Conservation (phyloP, 306 rosid species). For the Macrotyloma uniflorum region DNA sequence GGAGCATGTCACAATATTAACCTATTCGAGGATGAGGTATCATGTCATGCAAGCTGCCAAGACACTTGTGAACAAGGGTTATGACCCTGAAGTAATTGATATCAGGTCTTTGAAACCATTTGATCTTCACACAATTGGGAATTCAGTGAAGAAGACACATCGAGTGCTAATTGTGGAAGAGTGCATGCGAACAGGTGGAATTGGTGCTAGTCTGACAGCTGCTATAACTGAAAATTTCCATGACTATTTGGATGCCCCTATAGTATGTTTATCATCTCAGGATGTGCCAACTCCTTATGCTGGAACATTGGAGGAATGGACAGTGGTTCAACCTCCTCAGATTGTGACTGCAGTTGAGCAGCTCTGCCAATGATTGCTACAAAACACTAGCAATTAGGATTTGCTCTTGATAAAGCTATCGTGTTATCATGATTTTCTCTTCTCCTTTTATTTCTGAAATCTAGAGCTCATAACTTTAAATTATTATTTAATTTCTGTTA, state of each 20-base stretch:
- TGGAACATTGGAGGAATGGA: constrained; percentile 89
- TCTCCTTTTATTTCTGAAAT: constrained; percentile 27
- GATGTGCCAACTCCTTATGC: constrained; percentile 98
- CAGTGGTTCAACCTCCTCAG: constrained; percentile 95
- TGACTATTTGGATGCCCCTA: constrained; percentile 92
- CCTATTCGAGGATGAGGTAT: constrained; percentile 96
- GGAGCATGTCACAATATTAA: constrained; percentile 83
- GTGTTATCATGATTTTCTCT: constrained; percentile 19
- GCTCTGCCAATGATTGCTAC: constrained; percentile 65
- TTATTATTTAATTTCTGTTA: constrained; percentile 16
- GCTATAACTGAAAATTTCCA: constrained; percentile 87
- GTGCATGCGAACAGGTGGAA: constrained; percentile 97
- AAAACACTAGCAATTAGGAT: constrained; percentile 1
- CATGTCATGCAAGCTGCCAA: constrained; percentile 99
- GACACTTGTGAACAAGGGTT: constrained; percentile 93
- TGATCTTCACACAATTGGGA: constrained; percentile 86
- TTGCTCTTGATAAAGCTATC: constrained; percentile 33
- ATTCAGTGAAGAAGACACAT: constrained; percentile 91
- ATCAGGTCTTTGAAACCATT: constrained; percentile 95
- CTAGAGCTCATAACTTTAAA: constrained; percentile 8
- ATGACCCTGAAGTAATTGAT: constrained; percentile 93
- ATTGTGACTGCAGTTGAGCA: constrained; percentile 94
- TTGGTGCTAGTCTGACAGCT: constrained; percentile 90
- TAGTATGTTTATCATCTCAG: constrained; percentile 86
- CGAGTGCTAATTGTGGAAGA: constrained; percentile 91